Conservation (phyloP, 257 asterid species). For the Craterostigma plantagineum region DNA sequence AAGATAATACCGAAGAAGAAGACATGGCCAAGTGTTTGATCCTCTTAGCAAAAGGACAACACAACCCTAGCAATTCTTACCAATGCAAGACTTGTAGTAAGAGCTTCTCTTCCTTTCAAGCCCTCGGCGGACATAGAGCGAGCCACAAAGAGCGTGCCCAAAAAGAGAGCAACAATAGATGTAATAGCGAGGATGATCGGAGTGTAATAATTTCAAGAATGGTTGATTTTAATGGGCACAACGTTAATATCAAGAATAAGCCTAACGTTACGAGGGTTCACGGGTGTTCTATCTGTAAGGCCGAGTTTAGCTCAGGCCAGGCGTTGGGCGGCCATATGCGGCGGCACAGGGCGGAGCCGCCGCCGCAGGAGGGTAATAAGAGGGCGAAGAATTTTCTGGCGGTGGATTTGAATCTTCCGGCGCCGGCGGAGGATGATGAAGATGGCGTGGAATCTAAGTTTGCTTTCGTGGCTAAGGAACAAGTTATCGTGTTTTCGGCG, state of each 20-base stretch:
- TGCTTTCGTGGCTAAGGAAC: too few relatives aligned
- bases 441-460: conserved; percentile 27
- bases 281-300: conserved; percentile 73
- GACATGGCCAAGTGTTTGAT: conserved; percentile 77
- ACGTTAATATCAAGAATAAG: conserved; percentile 5
- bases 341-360: conserved; percentile 63
- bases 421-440: conserved; percentile 76
- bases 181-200: not conserved
- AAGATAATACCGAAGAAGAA: conserved; percentile 45
- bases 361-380: conserved; percentile 26
- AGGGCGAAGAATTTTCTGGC: conserved; percentile 29
- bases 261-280: conserved; percentile 37
- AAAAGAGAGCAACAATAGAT: not conserved
- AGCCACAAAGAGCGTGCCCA: conserved; percentile 36
- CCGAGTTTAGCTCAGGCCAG: conserved; percentile 75
- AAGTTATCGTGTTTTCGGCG: conserved; percentile 51
- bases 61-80: conserved; percentile 11
- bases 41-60: conserved; percentile 54
- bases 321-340: conserved; percentile 97
- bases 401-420: conserved; percentile 88
- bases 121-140: conserved; percentile 87
- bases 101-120: conserved; percentile 72
- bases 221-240: too few relatives aligned
- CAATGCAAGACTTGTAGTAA: conserved; percentile 70
- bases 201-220: not conserved